These are phyloP conservation scores for Leccinum rimulosum DNA, from an alignment of 768 basidiomycete species.

Conservation along the genomic window DNA sequence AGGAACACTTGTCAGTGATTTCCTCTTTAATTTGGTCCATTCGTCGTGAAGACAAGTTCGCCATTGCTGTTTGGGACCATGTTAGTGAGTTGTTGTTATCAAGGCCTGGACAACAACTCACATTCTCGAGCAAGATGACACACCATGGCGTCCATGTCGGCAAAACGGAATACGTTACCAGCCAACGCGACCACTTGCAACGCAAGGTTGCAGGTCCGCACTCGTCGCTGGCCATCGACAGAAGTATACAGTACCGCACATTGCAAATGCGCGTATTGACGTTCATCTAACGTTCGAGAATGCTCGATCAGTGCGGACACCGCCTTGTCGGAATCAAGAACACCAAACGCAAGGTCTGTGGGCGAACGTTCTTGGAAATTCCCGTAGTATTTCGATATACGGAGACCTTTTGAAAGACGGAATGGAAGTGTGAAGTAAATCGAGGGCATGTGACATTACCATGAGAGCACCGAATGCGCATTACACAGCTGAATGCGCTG, in stretches of 20 bases:
- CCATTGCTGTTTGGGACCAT: constrained; percentile 53
- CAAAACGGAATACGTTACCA: constrained; percentile 88
- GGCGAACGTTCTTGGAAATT: constrained; percentile 66
- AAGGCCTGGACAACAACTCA: constrained; percentile 34
- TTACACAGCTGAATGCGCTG: constrained; percentile 75
- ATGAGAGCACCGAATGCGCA: constrained; percentile 82
- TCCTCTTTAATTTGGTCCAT: constrained; percentile 79
- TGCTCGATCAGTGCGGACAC: constrained; percentile 76
- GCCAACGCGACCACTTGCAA: constrained; percentile 78
- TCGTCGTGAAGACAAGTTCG: constrained; percentile 54
- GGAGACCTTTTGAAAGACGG: constrained; percentile 47
- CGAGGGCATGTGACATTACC: constrained; percentile 44
- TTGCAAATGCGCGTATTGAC: constrained; percentile 77
- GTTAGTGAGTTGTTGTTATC: not conserved
- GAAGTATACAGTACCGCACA: constrained; percentile 88
- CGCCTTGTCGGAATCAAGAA: constrained; percentile 78
- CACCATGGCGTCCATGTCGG: constrained; percentile 85
- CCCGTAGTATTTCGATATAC: constrained; percentile 63
- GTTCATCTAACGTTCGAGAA: constrained; percentile 62
- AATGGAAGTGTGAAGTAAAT: constrained; percentile 8
- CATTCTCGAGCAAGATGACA: constrained; percentile 76
- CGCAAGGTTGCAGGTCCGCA: constrained; percentile 84
- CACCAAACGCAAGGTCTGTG: constrained; percentile 76
- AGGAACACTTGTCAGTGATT: constrained; percentile 79
- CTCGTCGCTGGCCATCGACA: constrained; percentile 70